Percentiles rank a stretch among this genome's conserved stretches.
Evolutionary conservation across 495 filamentous ascomycete species (phyloP).

Genomic region (Cercophora samala): DNA sequence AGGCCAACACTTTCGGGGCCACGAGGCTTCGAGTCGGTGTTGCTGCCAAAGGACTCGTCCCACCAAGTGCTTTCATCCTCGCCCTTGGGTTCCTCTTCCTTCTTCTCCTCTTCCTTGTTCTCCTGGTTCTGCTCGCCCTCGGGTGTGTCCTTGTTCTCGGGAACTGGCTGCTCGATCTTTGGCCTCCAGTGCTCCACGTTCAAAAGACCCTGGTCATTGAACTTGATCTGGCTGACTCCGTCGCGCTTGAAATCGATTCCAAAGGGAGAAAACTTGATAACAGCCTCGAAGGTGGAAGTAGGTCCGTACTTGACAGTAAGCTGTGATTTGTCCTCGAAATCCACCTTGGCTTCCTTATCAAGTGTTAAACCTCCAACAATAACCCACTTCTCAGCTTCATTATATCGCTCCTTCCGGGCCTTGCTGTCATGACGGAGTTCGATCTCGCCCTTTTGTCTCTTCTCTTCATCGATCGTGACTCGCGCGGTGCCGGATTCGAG

Average conservation of each 20-base stretch:
- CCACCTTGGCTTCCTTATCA: slow-evolving; percentile 63
- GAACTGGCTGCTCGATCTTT: slow-evolving; percentile 67
- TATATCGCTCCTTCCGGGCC: slow-evolving; percentile 87
- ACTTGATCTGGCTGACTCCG: slow-evolving; percentile 73
- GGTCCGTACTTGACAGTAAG: slow-evolving; percentile 83
- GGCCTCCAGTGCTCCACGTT: slow-evolving; percentile 95
- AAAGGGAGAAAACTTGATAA: slow-evolving; percentile 81
- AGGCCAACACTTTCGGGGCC: slow-evolving; percentile 84
- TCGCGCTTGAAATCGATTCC: slow-evolving; percentile 79
- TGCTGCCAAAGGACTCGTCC: slow-evolving; percentile 93
- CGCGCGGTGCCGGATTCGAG: slow-evolving; percentile 83
- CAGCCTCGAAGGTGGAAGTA: slow-evolving; percentile 67
- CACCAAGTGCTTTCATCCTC: slow-evolving; percentile 91
- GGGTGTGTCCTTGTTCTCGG: slow-evolving; percentile 40
- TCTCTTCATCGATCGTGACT: slow-evolving; percentile 85
- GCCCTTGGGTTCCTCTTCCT: slow-evolving; percentile 24
- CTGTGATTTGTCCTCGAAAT: slow-evolving; percentile 54
- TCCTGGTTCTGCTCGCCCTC: slow-evolving; percentile 44
- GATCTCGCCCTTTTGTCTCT: slow-evolving; percentile 82
- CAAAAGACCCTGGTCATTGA: slow-evolving; percentile 82
- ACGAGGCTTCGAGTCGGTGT: slow-evolving; percentile 87
- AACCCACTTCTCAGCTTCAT: slow-evolving; percentile 83
- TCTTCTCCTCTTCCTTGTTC: slow-evolving; percentile 36
- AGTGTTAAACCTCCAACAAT: slow-evolving; percentile 74
- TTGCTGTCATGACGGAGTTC: slow-evolving; percentile 79